These are phyloP conservation scores for Baorangia bicolor DNA, from an alignment of 768 basidiomycete species.

Conservation along the genomic window DNA sequence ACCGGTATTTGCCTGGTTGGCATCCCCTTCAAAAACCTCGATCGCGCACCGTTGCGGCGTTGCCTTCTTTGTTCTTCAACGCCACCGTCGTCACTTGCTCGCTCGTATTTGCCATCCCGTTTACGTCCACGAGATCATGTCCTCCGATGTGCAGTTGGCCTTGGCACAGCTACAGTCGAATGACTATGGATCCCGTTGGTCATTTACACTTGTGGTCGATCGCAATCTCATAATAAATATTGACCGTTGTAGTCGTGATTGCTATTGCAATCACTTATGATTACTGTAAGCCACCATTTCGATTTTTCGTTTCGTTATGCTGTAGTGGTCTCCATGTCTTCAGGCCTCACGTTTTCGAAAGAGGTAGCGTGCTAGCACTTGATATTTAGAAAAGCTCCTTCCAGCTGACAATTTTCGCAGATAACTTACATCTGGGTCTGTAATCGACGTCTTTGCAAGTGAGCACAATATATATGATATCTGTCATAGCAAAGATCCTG, in stretches of 20 bases:
- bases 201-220: not conserved
- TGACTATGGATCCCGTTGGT: not conserved
- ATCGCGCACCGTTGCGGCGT: no score
- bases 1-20: no score
- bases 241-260: not conserved
- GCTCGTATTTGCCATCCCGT: not conserved
- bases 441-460: not conserved
- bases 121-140: not conserved
- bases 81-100: not conserved
- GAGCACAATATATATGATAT: not conserved
- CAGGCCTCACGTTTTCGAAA: not conserved
- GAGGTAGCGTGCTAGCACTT: not conserved
- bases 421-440: slow-evolving; percentile 2
- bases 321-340: not conserved
- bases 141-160: not conserved
- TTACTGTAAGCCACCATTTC: not conserved
- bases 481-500: not conserved
- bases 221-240: not conserved
- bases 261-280: not conserved
- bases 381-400: not conserved
- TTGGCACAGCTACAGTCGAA: not conserved
- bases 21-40: no score
- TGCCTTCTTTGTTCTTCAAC: no score
- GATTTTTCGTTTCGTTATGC: not conserved
- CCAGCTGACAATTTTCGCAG: not conserved